Percentiles rank a stretch among this genome's conserved stretches.
phyloP scores from a whole-genome alignment of 2,329 filamentous ascomycete genomes.

The Colletotrichum sp. region DNA sequence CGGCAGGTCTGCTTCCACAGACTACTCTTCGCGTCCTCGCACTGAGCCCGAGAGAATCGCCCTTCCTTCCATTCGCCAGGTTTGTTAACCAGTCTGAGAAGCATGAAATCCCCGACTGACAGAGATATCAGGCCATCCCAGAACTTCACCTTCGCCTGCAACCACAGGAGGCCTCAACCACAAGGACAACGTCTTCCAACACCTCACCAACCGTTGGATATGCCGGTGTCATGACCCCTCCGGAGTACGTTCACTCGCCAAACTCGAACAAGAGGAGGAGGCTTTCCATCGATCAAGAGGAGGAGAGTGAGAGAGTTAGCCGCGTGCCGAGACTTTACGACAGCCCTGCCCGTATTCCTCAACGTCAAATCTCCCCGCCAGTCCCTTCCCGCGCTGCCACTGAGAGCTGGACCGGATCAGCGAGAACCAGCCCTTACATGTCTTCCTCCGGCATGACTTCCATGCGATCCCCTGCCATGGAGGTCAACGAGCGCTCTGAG shows the following conservation, averaged over 20 bases:
- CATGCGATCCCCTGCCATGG: conserved; percentile 34
- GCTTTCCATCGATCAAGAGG: conserved; percentile 45
- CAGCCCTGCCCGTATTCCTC: conserved; percentile 35
- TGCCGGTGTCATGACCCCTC: conserved; percentile 37
- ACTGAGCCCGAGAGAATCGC: conserved; percentile 45
- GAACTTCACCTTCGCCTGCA: conserved; percentile 44
- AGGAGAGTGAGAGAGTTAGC: conserved; percentile 42
- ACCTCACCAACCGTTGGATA: conserved; percentile 37
- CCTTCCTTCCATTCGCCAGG: conserved; percentile 60
- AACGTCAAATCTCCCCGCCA: conserved; percentile 41
- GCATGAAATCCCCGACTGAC: conserved; percentile 5
- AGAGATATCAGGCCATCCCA: conserved; percentile 45
- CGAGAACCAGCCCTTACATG: conserved; percentile 39
- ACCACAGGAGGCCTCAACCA: conserved; percentile 32
- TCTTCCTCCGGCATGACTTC: conserved; percentile 32
- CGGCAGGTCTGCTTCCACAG: conserved; percentile 30
- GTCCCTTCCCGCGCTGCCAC: conserved; percentile 27
- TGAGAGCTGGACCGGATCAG: conserved; percentile 40
- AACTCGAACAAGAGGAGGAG: conserved; percentile 53
- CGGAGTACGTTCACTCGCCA: conserved; percentile 57
- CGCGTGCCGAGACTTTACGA: conserved; percentile 54
- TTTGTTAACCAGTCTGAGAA: conserved; percentile 29
- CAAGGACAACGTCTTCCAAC: conserved; percentile 36
- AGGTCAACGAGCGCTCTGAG: conserved; percentile 40
- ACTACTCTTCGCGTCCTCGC: conserved; percentile 38